Conservation (phyloP, 495 filamentous ascomycete species). For the Xylaria longipes region DNA sequence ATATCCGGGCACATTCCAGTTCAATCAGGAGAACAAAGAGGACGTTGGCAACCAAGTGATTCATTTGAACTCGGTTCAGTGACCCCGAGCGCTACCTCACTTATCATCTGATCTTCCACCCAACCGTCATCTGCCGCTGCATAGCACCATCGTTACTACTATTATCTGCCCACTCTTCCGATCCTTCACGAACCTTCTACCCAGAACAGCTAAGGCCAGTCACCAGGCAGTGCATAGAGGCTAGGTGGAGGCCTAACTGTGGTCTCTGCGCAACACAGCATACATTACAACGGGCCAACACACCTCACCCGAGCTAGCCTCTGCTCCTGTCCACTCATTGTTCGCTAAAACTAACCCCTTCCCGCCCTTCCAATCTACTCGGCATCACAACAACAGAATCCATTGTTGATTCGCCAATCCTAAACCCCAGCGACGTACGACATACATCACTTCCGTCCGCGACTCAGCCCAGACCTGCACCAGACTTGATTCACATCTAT, state of each 20-base stretch:
- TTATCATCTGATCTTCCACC: slow-evolving; percentile 16
- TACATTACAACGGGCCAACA: neutral
- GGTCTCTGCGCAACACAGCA: slow-evolving; percentile 3
- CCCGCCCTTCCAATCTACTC: neutral
- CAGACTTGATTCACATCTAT: neutral
- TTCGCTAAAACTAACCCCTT: neutral
- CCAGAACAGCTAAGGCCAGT: neutral
- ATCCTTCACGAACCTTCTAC: slow-evolving; percentile 21
- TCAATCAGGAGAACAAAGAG: slow-evolving; percentile 20
- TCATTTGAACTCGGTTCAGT: neutral
- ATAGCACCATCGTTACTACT: slow-evolving; percentile 13
- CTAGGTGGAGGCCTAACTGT: neutral
- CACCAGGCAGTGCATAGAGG: neutral
- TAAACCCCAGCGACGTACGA: neutral
- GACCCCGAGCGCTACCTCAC: slow-evolving; percentile 14
- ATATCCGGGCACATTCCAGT: neutral
- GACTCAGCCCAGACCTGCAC: neutral
- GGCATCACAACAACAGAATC: neutral
- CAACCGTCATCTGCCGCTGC: slow-evolving; percentile 5
- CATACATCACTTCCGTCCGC: neutral
- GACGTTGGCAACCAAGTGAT: slow-evolving; percentile 10
- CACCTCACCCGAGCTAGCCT: neutral
- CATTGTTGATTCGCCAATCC: slow-evolving; percentile 21
- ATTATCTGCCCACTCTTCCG: slow-evolving; percentile 1
- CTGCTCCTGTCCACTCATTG: neutral